phyloP scores from a whole-genome alignment of 2,329 filamentous ascomycete genomes.

The Sphaerostilbella broomeana region DNA sequence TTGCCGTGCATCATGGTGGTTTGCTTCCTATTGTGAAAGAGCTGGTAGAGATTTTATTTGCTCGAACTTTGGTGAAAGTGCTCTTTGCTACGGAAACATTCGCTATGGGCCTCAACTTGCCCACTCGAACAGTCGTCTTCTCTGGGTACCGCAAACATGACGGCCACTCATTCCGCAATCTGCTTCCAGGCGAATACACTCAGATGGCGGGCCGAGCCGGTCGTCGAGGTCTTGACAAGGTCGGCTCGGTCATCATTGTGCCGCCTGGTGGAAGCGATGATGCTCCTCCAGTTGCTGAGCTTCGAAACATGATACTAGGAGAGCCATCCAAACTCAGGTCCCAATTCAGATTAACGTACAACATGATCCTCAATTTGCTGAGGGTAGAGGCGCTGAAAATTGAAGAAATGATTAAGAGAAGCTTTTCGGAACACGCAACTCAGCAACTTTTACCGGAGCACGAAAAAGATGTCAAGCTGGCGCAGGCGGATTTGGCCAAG shows the following conservation, averaged over 20 bases:
- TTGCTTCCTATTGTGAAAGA: conserved; percentile 95
- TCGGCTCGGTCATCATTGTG: conserved; percentile 92
- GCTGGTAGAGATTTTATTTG: conserved; percentile 93
- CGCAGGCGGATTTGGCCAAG: conserved; percentile 85
- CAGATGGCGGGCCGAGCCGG: conserved; percentile 97
- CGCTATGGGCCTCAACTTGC: conserved; percentile 94
- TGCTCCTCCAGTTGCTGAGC: conserved; percentile 73
- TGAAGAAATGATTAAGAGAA: conserved; percentile 99
- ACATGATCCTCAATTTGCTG: conserved; percentile 96
- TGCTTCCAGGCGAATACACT: conserved; percentile 92
- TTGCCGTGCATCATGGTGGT: conserved; percentile 94
- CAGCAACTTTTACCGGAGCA: conserved; percentile 92
- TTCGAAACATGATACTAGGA: conserved; percentile 91
- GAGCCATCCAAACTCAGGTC: conserved; percentile 92
- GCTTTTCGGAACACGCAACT: conserved; percentile 96
- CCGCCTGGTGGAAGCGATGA: conserved; percentile 73
- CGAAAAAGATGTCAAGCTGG: conserved; percentile 87
- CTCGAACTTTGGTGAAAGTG: conserved; percentile 90
- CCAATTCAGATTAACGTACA: conserved; percentile 95
- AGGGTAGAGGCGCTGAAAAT: conserved; percentile 96
- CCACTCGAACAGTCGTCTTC: conserved; percentile 93
- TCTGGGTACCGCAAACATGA: conserved; percentile 96
- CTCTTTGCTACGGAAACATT: conserved; percentile 98
- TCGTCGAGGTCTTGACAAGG: conserved; percentile 82
- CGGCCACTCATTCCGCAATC: conserved; percentile 81